Percentiles rank a stretch among this genome's conserved stretches.
phyloP scores from a whole-genome alignment of 495 filamentous ascomycete species.

The Penicillium malachiteum region DNA sequence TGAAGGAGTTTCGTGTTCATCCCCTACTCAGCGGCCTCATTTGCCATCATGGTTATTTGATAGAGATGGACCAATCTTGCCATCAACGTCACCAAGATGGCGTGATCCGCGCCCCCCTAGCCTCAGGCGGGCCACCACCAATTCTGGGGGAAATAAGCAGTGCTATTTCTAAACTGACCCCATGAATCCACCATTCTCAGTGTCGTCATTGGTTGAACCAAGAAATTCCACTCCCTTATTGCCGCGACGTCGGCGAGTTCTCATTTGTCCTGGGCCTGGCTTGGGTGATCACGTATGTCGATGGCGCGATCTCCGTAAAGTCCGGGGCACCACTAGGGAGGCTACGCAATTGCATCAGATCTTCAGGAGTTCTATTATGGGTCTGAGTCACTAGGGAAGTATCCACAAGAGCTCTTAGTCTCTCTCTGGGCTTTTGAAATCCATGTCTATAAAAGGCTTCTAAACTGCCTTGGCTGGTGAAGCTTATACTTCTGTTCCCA shows the following conservation, averaged over 20 bases:
- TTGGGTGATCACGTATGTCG: conserved; percentile 27
- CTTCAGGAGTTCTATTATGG: conserved; percentile 9
- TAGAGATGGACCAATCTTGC: conserved; percentile 21
- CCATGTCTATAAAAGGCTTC: conserved; percentile 13
- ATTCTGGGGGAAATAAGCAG: conserved; percentile 3
- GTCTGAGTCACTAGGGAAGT: conserved; percentile 17
- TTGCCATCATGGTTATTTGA: conserved; percentile 4
- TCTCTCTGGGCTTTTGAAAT: neutral
- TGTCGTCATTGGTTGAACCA: conserved; percentile 7
- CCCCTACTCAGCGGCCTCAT: neutral
- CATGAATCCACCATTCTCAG: neutral
- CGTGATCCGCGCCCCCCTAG: conserved; percentile 21
- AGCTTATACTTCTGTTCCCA: conserved; percentile 7
- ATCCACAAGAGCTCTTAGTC: conserved; percentile 6
- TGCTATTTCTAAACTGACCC: neutral
- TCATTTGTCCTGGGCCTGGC: neutral
- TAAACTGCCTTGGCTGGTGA: conserved; percentile 22
- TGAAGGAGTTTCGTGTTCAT: conserved; percentile 4
- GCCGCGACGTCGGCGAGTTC: neutral
- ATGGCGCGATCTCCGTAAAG: conserved; percentile 34
- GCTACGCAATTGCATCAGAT: conserved; percentile 17
- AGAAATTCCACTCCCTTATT: neutral
- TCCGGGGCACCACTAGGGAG: conserved; percentile 5
- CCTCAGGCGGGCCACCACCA: neutral
- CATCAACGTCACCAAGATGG: conserved; percentile 28